A percentile compares a stretch with the other conserved stretches of the same genome.
Conservation (phyloP, 352 stramenopile species). For the Globisporangium recalcitrans region DNA sequence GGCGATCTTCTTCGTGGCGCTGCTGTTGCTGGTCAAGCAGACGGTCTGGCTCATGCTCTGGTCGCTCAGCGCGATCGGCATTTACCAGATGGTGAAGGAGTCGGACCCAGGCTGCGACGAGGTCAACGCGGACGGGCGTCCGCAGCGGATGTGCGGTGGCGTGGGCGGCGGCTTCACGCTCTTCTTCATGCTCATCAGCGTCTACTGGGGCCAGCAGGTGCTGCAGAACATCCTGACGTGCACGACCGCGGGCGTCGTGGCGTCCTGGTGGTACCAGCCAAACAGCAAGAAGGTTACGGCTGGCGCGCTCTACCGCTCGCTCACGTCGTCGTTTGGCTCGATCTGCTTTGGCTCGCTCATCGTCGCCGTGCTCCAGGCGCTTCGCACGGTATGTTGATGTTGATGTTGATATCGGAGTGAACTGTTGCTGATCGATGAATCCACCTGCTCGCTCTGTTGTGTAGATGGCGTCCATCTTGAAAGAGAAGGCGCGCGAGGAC, state of each 20-base stretch:
- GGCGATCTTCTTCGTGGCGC: constrained; percentile 58
- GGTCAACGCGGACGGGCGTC: constrained; percentile 21
- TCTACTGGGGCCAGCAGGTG: constrained; percentile 85
- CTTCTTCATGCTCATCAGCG: constrained; percentile 79
- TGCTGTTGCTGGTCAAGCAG: constrained; percentile 67
- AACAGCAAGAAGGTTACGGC: constrained; percentile 47
- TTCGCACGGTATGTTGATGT: constrained; percentile 63
- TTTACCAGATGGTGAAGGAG: constrained; percentile 72
- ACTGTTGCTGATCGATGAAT: no score
- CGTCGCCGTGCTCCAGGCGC: constrained; percentile 78
- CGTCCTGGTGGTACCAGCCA: constrained; percentile 83
- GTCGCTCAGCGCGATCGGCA: constrained; percentile 55
- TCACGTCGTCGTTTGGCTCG: constrained; percentile 75
- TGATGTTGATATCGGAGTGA: no score
- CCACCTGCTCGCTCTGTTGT: no score
- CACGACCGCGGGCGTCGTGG: constrained; percentile 72
- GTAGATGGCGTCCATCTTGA: constrained; percentile 64
- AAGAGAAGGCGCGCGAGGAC: constrained; percentile 64
- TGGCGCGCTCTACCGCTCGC: constrained; percentile 69
- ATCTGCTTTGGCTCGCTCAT: constrained; percentile 86
- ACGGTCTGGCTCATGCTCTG: constrained; percentile 70
- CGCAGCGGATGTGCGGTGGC: constrained; percentile 51
- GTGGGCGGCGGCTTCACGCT: constrained; percentile 47
- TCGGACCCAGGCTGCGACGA: constrained; percentile 56
- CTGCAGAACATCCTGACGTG: constrained; percentile 83